These are phyloP conservation scores for Mercurialis annua DNA, from an alignment of 345 rosid species.

Conservation along the genomic window DNA sequence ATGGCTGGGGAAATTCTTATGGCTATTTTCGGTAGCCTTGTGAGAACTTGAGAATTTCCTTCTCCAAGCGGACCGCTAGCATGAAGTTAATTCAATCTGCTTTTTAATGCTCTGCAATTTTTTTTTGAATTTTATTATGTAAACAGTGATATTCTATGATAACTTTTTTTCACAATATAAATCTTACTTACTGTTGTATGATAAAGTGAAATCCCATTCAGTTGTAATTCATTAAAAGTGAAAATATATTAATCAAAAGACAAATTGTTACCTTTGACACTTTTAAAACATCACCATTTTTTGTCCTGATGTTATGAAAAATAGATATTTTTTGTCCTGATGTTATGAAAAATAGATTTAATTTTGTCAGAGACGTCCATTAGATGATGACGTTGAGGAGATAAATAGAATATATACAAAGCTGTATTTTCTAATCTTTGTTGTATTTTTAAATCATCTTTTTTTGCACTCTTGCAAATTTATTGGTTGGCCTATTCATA, in stretches of 20 bases:
- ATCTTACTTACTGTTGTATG: no score
- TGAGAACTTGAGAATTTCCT: not conserved
- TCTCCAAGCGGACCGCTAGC: not conserved
- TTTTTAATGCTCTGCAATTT: not conserved
- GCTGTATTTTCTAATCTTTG: not conserved
- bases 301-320: not conserved
- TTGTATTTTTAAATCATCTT: not conserved
- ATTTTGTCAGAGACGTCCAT: not conserved
- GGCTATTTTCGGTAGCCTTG: not conserved
- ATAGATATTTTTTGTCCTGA: not conserved
- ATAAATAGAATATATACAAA: not conserved
- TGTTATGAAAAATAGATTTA: not conserved
- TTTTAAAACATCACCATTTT: not conserved
- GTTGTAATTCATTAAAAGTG: no score
- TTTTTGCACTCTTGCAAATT: not conserved
- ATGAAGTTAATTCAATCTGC: not conserved
- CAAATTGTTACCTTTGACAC: not conserved
- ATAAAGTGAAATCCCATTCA: no score
- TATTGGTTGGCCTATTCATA: not conserved
- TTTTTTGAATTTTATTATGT: not conserved
- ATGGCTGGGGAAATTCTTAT: not conserved
- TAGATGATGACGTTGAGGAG: slow-evolving; percentile 8
- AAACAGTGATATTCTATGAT: not conserved
- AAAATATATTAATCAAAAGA: no score
- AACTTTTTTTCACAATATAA: no score